A percentile compares a stretch with the other conserved stretches of the same genome.
Conservation (phyloP, 495 filamentous ascomycete genomes). For the Aspergillus sclerotiicarbonarius region DNA sequence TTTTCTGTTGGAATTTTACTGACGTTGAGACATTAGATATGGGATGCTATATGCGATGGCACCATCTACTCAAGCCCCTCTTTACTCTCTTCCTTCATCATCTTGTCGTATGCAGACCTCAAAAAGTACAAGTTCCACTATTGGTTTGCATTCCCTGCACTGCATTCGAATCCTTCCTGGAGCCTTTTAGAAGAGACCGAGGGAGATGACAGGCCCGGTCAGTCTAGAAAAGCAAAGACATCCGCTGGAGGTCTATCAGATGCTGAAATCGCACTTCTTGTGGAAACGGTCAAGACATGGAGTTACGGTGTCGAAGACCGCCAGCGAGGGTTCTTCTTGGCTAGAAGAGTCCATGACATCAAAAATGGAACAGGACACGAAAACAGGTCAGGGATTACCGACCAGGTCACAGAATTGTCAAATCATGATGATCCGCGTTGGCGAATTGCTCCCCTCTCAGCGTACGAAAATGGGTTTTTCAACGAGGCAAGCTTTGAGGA, state of each 20-base stretch:
- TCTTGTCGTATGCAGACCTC: slow-evolving; percentile 92
- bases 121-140: slow-evolving; percentile 96
- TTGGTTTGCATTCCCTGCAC: slow-evolving; percentile 91
- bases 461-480: slow-evolving; percentile 89
- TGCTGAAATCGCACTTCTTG: slow-evolving; percentile 69
- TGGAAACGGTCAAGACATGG: slow-evolving; percentile 83
- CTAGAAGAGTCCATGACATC: slow-evolving; percentile 58
- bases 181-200: slow-evolving; percentile 32
- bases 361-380: not conserved
- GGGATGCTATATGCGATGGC: slow-evolving; percentile 95
- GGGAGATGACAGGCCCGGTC: slow-evolving; percentile 5
- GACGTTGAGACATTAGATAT: slow-evolving; percentile 57
- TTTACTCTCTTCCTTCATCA: slow-evolving; percentile 78
- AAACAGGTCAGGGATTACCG: not conserved
- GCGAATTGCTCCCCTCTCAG: slow-evolving; percentile 69
- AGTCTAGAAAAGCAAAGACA: slow-evolving; percentile 20
- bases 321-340: slow-evolving; percentile 92
- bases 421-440: slow-evolving; percentile 41
- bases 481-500: slow-evolving; percentile 62
- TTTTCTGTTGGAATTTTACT: not conserved
- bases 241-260: slow-evolving; percentile 48
- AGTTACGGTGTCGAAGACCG: slow-evolving; percentile 70
- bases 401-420: not conserved
- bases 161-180: slow-evolving; percentile 87
- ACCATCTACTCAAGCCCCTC: slow-evolving; percentile 94